Evolutionary conservation across 495 filamentous ascomycete genomes (phyloP).

Genomic region (Neurospora sp.): DNA sequence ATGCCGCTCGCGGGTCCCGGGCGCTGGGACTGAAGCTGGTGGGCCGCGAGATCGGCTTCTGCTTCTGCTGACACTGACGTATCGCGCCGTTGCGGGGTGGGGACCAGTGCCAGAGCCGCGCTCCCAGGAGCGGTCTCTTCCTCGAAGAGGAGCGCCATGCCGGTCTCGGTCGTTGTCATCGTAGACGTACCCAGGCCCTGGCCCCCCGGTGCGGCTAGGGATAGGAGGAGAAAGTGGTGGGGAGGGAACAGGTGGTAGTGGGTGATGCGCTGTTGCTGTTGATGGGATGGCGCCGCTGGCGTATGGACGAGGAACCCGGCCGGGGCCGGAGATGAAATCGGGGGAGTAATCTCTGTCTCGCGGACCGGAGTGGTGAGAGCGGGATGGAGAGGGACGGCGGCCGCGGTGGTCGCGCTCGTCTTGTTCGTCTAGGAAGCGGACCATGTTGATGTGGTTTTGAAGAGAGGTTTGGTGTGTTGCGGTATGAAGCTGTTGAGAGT

Average conservation of each 20-base stretch:
- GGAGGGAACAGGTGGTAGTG: constrained; percentile 1
- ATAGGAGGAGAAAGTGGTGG: not conserved
- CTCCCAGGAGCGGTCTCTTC: not conserved
- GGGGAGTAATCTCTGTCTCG: constrained; percentile 3
- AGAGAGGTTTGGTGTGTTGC: not conserved
- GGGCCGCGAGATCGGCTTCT: not conserved
- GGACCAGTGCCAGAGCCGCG: not conserved
- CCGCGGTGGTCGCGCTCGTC: not conserved
- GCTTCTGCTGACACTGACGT: not conserved
- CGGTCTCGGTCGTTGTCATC: not conserved
- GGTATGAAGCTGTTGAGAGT: not conserved
- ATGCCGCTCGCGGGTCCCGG: not conserved
- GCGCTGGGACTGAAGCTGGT: not conserved
- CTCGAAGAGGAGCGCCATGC: not conserved
- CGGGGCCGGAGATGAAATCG: not conserved
- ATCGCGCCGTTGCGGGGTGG: not conserved
- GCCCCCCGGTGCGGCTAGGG: not conserved
- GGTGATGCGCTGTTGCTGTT: not conserved
- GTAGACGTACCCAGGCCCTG: not conserved
- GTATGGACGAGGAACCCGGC: not conserved
- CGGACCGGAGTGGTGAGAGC: not conserved
- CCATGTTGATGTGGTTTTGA: not conserved
- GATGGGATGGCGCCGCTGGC: not conserved
- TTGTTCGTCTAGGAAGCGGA: not conserved
- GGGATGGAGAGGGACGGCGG: not conserved